Conservation (phyloP, 495 filamentous ascomycete genomes). For the Aspergillus nanangensis region DNA sequence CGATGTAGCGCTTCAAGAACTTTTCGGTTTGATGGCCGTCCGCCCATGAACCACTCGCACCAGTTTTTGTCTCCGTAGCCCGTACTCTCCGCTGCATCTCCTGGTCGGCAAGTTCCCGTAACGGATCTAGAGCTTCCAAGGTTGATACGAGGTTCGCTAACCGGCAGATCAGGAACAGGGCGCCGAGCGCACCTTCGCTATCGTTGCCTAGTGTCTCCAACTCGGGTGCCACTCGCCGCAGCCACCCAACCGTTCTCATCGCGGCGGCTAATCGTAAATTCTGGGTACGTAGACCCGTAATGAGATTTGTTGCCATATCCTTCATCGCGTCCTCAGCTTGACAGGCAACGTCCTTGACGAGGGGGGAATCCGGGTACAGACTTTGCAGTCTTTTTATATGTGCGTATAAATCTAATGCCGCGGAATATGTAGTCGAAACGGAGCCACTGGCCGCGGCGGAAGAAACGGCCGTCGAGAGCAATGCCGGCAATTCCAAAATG, state of each 20-base stretch:
- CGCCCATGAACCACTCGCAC: conserved; percentile 47
- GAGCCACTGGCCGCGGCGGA: conserved; percentile 47
- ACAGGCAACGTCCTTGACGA: conserved; percentile 65
- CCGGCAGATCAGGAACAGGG: conserved; percentile 83
- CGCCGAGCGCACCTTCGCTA: conserved; percentile 65
- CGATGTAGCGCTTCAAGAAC: conserved; percentile 92
- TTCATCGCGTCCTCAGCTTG: conserved; percentile 89
- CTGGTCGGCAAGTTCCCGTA: conserved; percentile 85
- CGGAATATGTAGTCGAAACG: conserved; percentile 74
- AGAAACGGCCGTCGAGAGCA: conserved; percentile 73
- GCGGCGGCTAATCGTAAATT: conserved; percentile 85
- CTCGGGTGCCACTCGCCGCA: conserved; percentile 82
- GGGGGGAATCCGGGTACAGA: conserved; percentile 72
- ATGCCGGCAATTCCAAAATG: conserved; percentile 83
- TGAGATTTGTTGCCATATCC: conserved; percentile 80
- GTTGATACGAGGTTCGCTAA: conserved; percentile 74
- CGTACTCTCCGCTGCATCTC: conserved; percentile 53
- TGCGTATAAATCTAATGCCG: conserved; percentile 86
- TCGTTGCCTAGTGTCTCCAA: conserved; percentile 49
- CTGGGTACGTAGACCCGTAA: conserved; percentile 68
- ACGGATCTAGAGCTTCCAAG: conserved; percentile 78
- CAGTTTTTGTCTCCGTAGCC: conserved; percentile 19
- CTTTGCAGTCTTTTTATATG: conserved; percentile 85
- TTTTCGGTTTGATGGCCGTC: conserved; percentile 89
- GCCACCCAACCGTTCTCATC: conserved; percentile 88